Evolutionary conservation across 441 rosid genomes (phyloP).

Genomic region (Gossypium gossypioides): DNA sequence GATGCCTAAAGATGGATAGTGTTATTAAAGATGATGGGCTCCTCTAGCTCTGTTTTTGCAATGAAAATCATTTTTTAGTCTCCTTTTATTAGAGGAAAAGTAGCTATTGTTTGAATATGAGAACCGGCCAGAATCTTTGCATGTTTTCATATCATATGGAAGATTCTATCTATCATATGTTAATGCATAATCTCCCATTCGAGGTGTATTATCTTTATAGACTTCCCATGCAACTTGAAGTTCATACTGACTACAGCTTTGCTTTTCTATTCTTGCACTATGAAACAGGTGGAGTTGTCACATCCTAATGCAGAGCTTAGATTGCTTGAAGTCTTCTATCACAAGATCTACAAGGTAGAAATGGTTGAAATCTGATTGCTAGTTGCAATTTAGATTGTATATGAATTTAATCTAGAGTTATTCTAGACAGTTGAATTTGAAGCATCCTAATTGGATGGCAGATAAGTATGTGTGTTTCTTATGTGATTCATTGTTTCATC

Average conservation of each 20-base stretch:
- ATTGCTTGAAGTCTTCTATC: constrained; percentile 59
- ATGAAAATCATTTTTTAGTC: background rate
- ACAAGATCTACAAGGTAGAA: constrained; percentile 64
- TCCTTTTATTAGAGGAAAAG: background rate
- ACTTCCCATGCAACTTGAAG: background rate
- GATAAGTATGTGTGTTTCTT: background rate
- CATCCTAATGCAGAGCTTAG: constrained; percentile 58
- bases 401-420: background rate
- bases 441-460: background rate
- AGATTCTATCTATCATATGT: background rate
- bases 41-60: background rate
- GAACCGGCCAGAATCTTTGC: background rate
- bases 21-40: background rate
- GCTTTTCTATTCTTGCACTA: background rate
- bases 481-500: background rate
- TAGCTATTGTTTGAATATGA: background rate
- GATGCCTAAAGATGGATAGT: background rate
- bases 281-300: constrained; percentile 57
- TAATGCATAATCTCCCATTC: background rate
- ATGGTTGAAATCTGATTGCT: background rate
- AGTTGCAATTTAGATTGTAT: background rate
- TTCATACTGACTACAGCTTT: background rate
- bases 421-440: background rate
- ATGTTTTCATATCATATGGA: background rate
- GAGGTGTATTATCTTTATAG: background rate